phyloP scores from a whole-genome alignment of 208 protist species.

The Leptomonas seymouri region DNA sequence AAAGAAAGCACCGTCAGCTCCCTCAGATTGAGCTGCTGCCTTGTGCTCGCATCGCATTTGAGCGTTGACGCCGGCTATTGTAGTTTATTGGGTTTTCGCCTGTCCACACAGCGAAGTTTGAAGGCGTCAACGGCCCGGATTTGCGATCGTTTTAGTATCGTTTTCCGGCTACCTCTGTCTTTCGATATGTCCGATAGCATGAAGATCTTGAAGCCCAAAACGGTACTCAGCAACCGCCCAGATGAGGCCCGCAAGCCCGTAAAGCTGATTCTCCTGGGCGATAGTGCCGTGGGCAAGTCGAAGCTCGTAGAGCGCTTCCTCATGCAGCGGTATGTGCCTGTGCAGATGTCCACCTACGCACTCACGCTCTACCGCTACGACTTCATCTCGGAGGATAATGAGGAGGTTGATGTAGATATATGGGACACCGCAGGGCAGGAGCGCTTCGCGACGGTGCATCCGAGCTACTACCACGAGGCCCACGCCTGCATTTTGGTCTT shows the following conservation, averaged over 20 bases:
- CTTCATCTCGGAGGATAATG: constrained; percentile 68
- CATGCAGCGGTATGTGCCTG: constrained; percentile 93
- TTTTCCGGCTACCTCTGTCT: not conserved
- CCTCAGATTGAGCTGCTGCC: no score
- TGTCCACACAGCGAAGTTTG: no score
- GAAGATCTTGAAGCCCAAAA: constrained; percentile 67
- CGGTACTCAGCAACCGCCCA: constrained; percentile 74
- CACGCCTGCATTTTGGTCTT: constrained; percentile 95
- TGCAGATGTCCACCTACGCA: constrained; percentile 95
- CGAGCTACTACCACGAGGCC: constrained; percentile 95
- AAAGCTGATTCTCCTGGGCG: constrained; percentile 96
- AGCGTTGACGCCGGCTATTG: no score
- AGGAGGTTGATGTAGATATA: constrained; percentile 86
- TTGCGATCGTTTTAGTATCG: not conserved
- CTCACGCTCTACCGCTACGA: constrained; percentile 94
- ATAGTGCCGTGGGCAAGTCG: constrained; percentile 96
- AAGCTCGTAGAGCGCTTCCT: constrained; percentile 96
- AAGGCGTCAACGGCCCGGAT: no score
- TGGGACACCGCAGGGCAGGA: constrained; percentile 95
- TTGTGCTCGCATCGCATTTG: no score
- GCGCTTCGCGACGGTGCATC: constrained; percentile 93
- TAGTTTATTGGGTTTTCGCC: no score
- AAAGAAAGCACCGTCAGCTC: no score
- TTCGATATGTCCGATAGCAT: constrained; percentile 14
- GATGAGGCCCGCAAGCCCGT: constrained; percentile 80